These are phyloP conservation scores for Boletus sp. DNA, from an alignment of 768 basidiomycete species.

Conservation along the genomic window DNA sequence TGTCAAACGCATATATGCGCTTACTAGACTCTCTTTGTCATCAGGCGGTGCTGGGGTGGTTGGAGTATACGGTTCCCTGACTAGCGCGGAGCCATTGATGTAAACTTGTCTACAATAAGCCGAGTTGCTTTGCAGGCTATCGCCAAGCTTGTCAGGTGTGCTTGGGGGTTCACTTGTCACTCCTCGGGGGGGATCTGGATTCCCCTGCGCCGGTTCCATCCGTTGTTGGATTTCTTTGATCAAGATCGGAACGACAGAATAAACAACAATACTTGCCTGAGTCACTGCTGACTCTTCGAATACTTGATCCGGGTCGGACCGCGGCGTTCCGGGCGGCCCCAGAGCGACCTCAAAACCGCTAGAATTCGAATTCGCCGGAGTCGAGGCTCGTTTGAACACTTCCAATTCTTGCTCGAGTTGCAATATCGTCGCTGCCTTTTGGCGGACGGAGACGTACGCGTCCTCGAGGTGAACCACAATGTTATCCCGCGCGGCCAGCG, in stretches of 20 bases:
- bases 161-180: neutral
- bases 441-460: slow-evolving; percentile 57
- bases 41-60: neutral
- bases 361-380: slow-evolving; percentile 18
- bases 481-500: slow-evolving; percentile 59
- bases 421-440: slow-evolving; percentile 53
- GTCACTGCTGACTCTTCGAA: neutral
- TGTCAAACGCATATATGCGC: slow-evolving; percentile 15
- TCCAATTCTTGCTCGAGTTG: slow-evolving; percentile 43
- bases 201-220: neutral
- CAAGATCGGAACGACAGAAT: neutral
- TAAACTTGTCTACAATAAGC: slow-evolving; percentile 20
- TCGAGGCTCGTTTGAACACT: slow-evolving; percentile 20
- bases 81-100: slow-evolving; percentile 7
- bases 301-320: neutral
- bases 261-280: neutral
- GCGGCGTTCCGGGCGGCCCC: neutral
- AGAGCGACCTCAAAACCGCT: neutral
- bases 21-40: slow-evolving; percentile 15
- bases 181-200: neutral
- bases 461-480: slow-evolving; percentile 55
- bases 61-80: neutral
- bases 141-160: slow-evolving; percentile 22
- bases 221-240: neutral
- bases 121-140: slow-evolving; percentile 27